Base-by-base conservation (phyloP, 2,329 filamentous ascomycete genomes). In the Trichothecium roseum region DNA sequence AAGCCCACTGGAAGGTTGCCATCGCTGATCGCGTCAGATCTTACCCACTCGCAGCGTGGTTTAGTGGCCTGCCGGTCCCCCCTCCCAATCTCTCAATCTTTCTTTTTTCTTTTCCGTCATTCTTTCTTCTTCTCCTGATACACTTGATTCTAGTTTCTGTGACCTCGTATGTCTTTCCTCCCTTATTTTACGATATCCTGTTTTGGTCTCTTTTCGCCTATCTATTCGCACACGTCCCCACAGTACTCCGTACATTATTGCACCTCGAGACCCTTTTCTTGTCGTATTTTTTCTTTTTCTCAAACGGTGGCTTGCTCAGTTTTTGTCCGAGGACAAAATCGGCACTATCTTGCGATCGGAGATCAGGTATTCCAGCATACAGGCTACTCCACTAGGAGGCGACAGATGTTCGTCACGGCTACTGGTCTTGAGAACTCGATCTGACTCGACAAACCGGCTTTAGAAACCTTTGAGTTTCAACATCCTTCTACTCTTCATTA, bases 21-120 rank as follows among this genome's bases (percentile, higher is more conserved):
- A 24, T 24, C 20, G 20, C 20, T 24, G 20, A 34, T 34, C 32
- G 36, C 36, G 31, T 38, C 36, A 38, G 36, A 38, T 38, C 36
- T 38, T 34, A 26, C 16, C 36, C 36, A 34, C 32, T 24, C 15
- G 22, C 24, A 37, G 31, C 31, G 29, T 37, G 35, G 35, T 27
- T 30, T 12, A 14, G 32, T 16, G 16, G 18, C 30, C 29, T 32
- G 30, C 20, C 35, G 12, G 35, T 13, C 29, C 24, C 22, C 14
- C 18, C n/a, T n/a, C 35, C 29, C 24, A 16, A 33, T 30, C 27
- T 32, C 29, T 37, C 35, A n/a, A 13, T 32, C 22, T 27, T 32
- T 32, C 28, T 28, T 37, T 35, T 32, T 20, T 26, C 16, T 34
- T 14, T 27, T 18, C 17, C 13, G 9, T n/a, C 22, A 16, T 13